Evolutionary conservation across 2,329 filamentous ascomycete species (phyloP), one percentile per base, ranked within the genome.

Genomic region (Pochonia chlamydosporia): DNA sequence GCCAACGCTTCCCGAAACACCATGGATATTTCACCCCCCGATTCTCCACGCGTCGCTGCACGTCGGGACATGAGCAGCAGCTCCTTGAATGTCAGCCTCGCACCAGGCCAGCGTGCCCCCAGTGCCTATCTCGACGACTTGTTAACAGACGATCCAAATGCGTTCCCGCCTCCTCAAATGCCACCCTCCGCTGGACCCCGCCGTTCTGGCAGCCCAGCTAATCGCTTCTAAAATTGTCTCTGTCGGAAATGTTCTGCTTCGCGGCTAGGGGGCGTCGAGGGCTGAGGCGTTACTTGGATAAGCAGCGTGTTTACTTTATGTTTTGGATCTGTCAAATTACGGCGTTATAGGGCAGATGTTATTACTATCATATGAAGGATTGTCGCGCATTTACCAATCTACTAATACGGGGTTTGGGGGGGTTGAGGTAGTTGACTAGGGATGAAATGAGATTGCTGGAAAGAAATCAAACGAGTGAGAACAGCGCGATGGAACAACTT

Each of bases 61-160:
- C 73, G 61, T 53, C 75, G 65, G 59, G 71, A 81, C 50, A 60
- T 76, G 43, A 85, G 81, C 63, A 72, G 76, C 37, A 90, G 84
- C 62, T 84, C 82, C 4, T 61, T 91, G 52, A 85, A 82, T 56
- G 73, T 85, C 52, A 74, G 79, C 47, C 50, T 52, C 4, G 58
- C 58, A 14, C 74, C 81, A 13, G 84, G 81, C 45, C 82, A 82
- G 48, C 76, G 91, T 48, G 86, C 90, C 14, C 92, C 92, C 0
- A 95, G 89, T 63, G 88, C 89, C 16, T 96, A 90, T 63, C 73
- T 97, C 33, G 91, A 97, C 50, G 90, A 96, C 63, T 68, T 97
- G 43, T 85, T 96, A 51, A 89, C 90, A 59, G 87, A 87, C 53
- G 84, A 90, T 59, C 72, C 75, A 5, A 69, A 70, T 31, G 64